Evolutionary conservation across 1,284 basidiomycete genomes (phyloP).

Genomic region (Trametes versicolor): DNA sequence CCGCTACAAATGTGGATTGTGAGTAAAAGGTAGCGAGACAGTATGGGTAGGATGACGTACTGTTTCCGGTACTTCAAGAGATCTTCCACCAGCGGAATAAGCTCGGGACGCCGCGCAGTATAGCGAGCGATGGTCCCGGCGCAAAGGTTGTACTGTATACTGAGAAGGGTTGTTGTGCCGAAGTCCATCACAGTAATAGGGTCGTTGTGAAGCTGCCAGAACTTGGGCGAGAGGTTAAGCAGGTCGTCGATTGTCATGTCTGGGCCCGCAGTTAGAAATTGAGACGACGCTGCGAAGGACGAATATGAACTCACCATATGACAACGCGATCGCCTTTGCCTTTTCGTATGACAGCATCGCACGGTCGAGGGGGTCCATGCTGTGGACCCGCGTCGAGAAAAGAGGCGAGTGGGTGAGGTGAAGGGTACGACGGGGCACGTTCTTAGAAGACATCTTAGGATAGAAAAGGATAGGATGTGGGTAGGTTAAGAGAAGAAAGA

Average conservation of each 20-base stretch:
- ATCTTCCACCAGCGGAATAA: slow-evolving; percentile 40
- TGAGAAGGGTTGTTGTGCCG: slow-evolving; percentile 48
- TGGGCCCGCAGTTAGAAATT: slow-evolving; percentile 20
- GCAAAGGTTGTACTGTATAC: slow-evolving; percentile 56
- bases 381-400: slow-evolving; percentile 25
- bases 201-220: slow-evolving; percentile 54
- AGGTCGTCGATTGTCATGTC: slow-evolving; percentile 49
- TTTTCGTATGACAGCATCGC: slow-evolving; percentile 38
- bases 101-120: slow-evolving; percentile 43
- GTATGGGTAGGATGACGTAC: slow-evolving; percentile 11
- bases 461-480: background rate
- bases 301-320: slow-evolving; percentile 33
- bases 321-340: slow-evolving; percentile 36
- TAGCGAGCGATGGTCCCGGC: slow-evolving; percentile 53
- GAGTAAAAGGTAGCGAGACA: background rate
- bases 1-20: slow-evolving; percentile 40
- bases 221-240: slow-evolving; percentile 46
- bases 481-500: background rate
- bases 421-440: slow-evolving; percentile 21
- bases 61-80: slow-evolving; percentile 32
- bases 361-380: slow-evolving; percentile 29
- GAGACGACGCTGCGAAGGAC: too few relatives aligned
- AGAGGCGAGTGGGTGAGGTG: slow-evolving; percentile 29
- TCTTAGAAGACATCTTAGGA: slow-evolving; percentile 26
- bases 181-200: slow-evolving; percentile 49